Percentiles rank a stretch among this genome's conserved stretches.
These are phyloP conservation scores for Apiotrichum sp. DNA, from an alignment of 1,284 basidiomycete species.

Conservation along the genomic window DNA sequence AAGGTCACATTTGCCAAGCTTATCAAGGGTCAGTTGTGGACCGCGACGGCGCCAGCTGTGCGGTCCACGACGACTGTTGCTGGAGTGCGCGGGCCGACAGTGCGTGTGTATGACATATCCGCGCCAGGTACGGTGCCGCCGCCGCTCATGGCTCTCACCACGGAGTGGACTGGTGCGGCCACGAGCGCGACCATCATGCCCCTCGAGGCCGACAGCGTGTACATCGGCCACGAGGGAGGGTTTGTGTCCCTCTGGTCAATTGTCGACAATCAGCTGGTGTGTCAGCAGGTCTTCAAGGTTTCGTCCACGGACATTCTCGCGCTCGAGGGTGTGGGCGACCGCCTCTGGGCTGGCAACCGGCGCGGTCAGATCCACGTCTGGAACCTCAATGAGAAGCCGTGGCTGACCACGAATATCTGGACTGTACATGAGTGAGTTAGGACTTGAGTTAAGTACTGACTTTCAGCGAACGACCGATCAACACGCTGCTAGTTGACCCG, in stretches of 20 bases:
- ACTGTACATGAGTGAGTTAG: conserved; percentile 59
- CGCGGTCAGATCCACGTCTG: conserved; percentile 79
- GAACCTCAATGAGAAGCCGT: conserved; percentile 63
- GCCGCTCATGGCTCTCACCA: conserved; percentile 51
- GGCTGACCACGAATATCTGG: conserved; percentile 87
- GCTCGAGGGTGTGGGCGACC: conserved; percentile 69
- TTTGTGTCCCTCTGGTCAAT: conserved; percentile 68
- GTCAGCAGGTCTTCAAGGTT: conserved; percentile 56
- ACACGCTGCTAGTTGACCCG: conserved; percentile 64
- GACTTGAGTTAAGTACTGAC: background rate
- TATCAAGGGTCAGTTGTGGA: conserved; percentile 72
- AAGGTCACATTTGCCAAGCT: conserved; percentile 72
- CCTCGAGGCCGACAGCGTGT: conserved; percentile 61
- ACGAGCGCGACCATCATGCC: conserved; percentile 74
- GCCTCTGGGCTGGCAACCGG: conserved; percentile 78
- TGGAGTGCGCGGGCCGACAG: conserved; percentile 58
- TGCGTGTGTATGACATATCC: conserved; percentile 67
- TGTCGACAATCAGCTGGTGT: conserved; percentile 24
- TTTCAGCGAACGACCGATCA: conserved; percentile 62
- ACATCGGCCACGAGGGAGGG: conserved; percentile 91
- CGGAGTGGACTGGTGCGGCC: conserved; percentile 60
- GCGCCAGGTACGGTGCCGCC: conserved; percentile 45
- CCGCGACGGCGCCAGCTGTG: conserved; percentile 48
- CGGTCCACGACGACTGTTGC: conserved; percentile 42
- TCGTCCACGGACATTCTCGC: conserved; percentile 70